phyloP scores from a whole-genome alignment of 116 monocot species.

The Trichopus zeylanicus region DNA sequence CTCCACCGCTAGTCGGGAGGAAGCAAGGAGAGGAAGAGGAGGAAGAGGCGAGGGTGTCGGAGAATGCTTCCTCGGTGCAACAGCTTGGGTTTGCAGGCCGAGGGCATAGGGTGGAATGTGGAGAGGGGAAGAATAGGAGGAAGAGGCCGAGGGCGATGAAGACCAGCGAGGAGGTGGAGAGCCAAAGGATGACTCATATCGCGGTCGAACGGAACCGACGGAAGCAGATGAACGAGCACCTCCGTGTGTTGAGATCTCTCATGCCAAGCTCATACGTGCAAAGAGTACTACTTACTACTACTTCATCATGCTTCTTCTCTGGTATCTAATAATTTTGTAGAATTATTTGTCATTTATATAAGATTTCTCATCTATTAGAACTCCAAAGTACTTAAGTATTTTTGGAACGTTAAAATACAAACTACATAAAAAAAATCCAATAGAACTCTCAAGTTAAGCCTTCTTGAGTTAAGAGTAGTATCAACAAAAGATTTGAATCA shows the following conservation, averaged over 20 bases:
- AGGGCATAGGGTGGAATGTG: neutral
- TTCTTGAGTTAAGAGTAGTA: too few species aligned
- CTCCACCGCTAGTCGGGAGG: neutral
- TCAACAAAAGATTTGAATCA: too few species aligned
- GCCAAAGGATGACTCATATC: constrained; percentile 91
- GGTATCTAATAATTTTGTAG: too few species aligned
- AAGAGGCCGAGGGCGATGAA: constrained; percentile 62
- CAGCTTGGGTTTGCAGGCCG: neutral
- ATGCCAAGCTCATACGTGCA: constrained; percentile 91
- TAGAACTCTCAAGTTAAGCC: too few species aligned
- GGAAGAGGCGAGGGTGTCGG: constrained; percentile 5
- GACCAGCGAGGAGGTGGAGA: constrained; percentile 86
- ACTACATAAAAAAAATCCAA: too few species aligned
- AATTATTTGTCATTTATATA: too few species aligned
- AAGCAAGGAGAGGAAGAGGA: constrained; percentile 9
- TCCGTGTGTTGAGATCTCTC: constrained; percentile 62
- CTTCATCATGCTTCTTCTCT: neutral
- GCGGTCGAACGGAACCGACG: constrained; percentile 77
- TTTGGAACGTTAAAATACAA: too few species aligned
- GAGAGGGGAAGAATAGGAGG: constrained; percentile 39
- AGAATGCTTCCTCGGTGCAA: constrained; percentile 23
- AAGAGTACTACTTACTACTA: constrained; percentile 31
- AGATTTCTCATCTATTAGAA: too few species aligned
- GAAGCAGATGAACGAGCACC: constrained; percentile 89
- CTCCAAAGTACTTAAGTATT: too few species aligned